Evolutionary conservation across 2,329 filamentous ascomycete genomes (phyloP), one percentile per base, ranked within the genome.

Genomic region (Sphaerulina populicola): DNA sequence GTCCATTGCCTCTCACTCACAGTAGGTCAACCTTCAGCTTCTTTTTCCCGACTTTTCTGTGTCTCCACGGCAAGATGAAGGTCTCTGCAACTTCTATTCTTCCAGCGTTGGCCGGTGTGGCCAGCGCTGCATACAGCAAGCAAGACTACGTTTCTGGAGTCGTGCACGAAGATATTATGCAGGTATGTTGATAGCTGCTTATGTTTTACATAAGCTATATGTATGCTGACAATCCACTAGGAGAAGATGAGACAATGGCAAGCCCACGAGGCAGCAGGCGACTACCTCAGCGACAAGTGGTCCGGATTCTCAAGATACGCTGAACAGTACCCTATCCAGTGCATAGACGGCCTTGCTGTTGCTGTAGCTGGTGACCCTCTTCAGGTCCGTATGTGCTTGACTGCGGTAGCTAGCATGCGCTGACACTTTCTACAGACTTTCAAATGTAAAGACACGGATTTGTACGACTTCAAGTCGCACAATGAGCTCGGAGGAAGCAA

Each of bases 381-480:
- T 10, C 31, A 35, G 6, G 31, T 35, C 10, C 6, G 31, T n/a
- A 35, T 35, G 10, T 2, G 6, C 12, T 9, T 35, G 10, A 35
- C 6, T 2, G 3, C 1, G 12, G 1, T 11, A 35, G 31, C 31
- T n/a, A 35, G 12, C 31, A 35, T 11, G 12, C 10, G 8, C 31
- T 35, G 8, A 35, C 31, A n/a, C 10, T 35, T 11, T 35, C 10
- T 10, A 49, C 72, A 77, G 61, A 77, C 73, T 2, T 77, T 76
- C 61, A 62, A 62, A 29, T 54, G 52, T 44, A 54, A 51, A 39
- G 52, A 54, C 29, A 51, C 49, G 6, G 53, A 56, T 29, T 10
- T 52, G 2, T 75, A 78, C 60, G 74, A 77, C 58, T 81, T 81
- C 65, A 64, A 77, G 40, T 73, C 71, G 36, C 78, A 81, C 58